These are phyloP conservation scores for Zea luxurians DNA, from an alignment of 176 grass and related monocot genomes.

Conservation along the genomic window DNA sequence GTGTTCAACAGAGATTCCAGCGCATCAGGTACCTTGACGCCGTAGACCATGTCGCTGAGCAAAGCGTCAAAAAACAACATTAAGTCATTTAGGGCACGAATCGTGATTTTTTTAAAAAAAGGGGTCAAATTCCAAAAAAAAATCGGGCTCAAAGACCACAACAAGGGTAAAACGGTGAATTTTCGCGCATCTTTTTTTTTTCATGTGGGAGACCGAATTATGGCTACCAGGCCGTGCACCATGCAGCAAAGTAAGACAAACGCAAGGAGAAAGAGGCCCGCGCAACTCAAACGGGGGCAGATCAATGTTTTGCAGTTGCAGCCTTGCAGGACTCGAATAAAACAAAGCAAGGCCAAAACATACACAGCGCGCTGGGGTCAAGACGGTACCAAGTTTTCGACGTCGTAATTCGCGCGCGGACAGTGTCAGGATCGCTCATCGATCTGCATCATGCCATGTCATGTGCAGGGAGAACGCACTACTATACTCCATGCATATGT, in stretches of 20 bases:
- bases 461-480: too few species aligned
- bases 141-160: too few species aligned
- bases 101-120: too few species aligned
- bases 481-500: too few species aligned
- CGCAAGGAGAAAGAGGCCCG: neutral
- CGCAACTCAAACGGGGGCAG: neutral
- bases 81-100: too few species aligned
- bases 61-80: too few species aligned
- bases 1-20: too few species aligned
- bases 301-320: neutral
- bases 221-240: conserved; percentile 3
- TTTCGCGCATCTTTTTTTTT: neutral
- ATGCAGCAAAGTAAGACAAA: conserved; percentile 23
- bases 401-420: neutral
- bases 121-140: too few species aligned
- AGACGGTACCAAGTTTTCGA: conserved; percentile 12
- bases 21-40: too few species aligned
- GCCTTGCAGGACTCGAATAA: neutral
- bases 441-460: too few species aligned
- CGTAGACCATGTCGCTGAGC: too few species aligned
- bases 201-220: conserved; percentile 29
- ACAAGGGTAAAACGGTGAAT: too few species aligned
- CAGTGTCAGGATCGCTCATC: neutral
- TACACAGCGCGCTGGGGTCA: neutral
- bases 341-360: neutral